Evolutionary conservation across 306 rosid species (phyloP).

Genomic region (Dryas drummondii): DNA sequence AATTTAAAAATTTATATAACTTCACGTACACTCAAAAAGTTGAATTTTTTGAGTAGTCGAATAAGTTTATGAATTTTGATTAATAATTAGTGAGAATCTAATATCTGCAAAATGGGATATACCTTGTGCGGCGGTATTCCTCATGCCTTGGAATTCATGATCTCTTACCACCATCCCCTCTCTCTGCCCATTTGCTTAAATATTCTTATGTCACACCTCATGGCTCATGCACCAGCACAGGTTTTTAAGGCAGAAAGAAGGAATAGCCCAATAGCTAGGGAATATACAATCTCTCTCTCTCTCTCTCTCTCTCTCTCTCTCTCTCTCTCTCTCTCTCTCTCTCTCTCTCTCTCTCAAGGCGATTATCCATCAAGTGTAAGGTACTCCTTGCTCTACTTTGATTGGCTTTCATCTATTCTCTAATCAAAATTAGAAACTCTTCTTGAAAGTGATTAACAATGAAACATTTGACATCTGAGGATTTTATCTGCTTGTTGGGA

Average conservation of each 20-base stretch:
- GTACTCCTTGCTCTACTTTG: not conserved
- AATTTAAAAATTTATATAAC: too few relatives aligned
- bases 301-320: not conserved
- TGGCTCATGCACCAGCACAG: slow-evolving; percentile 5
- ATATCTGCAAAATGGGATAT: slow-evolving; percentile 9
- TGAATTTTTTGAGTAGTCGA: too few relatives aligned
- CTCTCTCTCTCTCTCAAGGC: too few relatives aligned
- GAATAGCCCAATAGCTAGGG: not conserved
- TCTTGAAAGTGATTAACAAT: too few relatives aligned
- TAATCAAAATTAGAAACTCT: too few relatives aligned
- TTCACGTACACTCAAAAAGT: not conserved
- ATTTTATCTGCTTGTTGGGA: not conserved
- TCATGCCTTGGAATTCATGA: not conserved
- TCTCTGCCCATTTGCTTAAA: not conserved
- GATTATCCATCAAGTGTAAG: not conserved
- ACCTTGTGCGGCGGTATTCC: not conserved
- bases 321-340: not conserved
- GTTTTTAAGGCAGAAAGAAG: not conserved
- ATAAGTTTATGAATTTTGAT: not conserved
- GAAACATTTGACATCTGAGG: not conserved
- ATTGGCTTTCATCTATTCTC: not conserved
- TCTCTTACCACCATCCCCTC: not conserved
- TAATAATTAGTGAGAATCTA: not conserved
- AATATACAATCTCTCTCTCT: not conserved
- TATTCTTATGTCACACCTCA: not conserved